Base-by-base conservation (phyloP, 1,284 basidiomycete genomes). In the Grifola frondosa region DNA sequence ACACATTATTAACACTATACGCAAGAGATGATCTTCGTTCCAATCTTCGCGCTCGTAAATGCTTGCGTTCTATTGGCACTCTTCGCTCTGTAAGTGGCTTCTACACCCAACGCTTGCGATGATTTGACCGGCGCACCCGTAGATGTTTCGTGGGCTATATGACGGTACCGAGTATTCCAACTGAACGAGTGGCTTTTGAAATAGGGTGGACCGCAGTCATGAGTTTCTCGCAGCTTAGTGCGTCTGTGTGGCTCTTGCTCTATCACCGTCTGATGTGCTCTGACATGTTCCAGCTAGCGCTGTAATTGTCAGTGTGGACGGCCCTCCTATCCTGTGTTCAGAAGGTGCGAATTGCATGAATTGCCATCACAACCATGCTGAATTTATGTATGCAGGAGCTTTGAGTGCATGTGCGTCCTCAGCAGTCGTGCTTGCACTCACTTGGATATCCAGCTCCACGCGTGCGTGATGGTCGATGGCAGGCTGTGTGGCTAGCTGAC, bases 381-480 rank as follows among this genome's bases (percentile, higher is more conserved):
- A 40, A 19, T 42, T 10, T 40, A 43, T 13, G 37, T 25, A 25
- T 33, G 1, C 39, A 77, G 73, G 54, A 16, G 61, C 67, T 3
- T 70, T 66, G 63, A 60, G 63, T n/a, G 60, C 77, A 7, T 82
- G 79, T 46, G 74, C 77, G 7, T 79, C 81, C 0, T 65, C 71
- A 11, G 71, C 68, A 8, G 58, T 83, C 35, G 63, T 84, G 13
- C 64, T 78, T 8, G 74, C 75, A 6, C 53, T 75, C 12, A 69
- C 72, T 12, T 86, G 82, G 82, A 48, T 81, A 20, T 70, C 68
- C 31, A 70, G 71, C 48, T 56, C 78, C 37, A 65, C 73, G 24
- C 54, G 81, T 84, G 59, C 46, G 80, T 68, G 34, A 22, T 32
- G 15, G 17, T 30, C 31, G 9, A 17, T 21, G 12, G 19, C 13